Evolutionary conservation across 1,139 yeast genomes (phyloP), one percentile per base, ranked within the genome.

Genomic region (Blastobotrys serpentis): DNA sequence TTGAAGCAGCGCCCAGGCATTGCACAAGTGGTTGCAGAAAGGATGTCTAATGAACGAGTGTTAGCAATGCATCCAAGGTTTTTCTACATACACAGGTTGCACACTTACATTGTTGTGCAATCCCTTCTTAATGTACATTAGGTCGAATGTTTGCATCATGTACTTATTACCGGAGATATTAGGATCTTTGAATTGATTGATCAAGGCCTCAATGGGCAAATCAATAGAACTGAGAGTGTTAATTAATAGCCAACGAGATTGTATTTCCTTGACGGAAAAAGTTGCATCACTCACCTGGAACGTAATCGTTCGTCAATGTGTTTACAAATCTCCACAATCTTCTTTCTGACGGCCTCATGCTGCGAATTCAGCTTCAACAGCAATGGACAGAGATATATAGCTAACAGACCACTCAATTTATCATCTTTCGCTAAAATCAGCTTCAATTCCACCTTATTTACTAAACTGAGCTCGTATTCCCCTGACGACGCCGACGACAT

Each of bases 301-400:
- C 78, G 76, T 46, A 87, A 70, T 50, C 96, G 73, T 1, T 88
- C 82, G 47, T 84, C 74, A 16, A 87, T 61, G 61, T 85, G 82
- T 54, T 82, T 83, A 43, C 87, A 73, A 21, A 84, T 77, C 53
- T 81, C 80, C 39, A 84, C 74, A 1, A 90, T 82, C 44, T 85
- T 82, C 40, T 76, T 72, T 51, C 94, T 73, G 1, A 86, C 95
- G n/a, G 77, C 70, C 0, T 73, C 71, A 64, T 86, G 78, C 2
- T 83, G 78, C 33, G 97, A 88, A 3, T 84, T 79, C 51, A 90
- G 74, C 62, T 92, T 92, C 52, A 90, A 71, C 33, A 92, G 68
- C 34, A 90, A 65, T 1, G 98, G 97, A 1, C 89, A 75, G 43
- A 92, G 72, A 62, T 86, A 92, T 1, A 79, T 65, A 16, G 74